Evolutionary conservation across 495 filamentous ascomycete genomes (phyloP), one percentile per base, ranked within the genome.

Genomic region (Letharia lupina): DNA sequence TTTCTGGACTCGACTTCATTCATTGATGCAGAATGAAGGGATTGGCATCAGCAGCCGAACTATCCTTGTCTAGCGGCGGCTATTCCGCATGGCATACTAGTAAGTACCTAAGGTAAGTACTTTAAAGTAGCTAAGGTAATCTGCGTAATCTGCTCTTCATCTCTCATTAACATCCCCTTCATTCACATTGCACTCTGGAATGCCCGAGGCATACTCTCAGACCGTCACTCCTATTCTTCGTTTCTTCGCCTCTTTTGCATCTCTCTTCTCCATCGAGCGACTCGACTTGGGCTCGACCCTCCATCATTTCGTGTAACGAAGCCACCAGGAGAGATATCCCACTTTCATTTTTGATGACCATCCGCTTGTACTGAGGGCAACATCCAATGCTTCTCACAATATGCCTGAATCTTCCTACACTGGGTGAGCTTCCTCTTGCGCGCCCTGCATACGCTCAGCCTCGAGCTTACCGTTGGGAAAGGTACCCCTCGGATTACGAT

Each of bases 401-500:
- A 44, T 45, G 57, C 63, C 44, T 16, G 63, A 65, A 11, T 15
- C 42, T 48, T 41, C 56, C 2, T 50, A 60, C n/a, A 7, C 42
- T 39, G 63, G 54, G 63, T 65, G 20, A 65, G 63, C 44, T 40
- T 40, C 42, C 28, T 40, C 23, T 8, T 18, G 20, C 42, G 20
- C 54, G 35, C 23, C 20, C 52, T 20, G 16, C 44, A 48, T 16
- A 18, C 20, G 33, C 31, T 57, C 33, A 57, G 54, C 54, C 54
- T 20, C n/a, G 28, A 40, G 18, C 63, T 65, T 28, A 65, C 42
- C 11, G 13, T 48, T 40, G 3, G 63, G 47, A n/a, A 65, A 65
- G 63, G 12, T 45, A 66, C 39, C 64, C 58, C 37, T 62, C 59
- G 5, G 64, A 66, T 40, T 48, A 54, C 47, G 64, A 66, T n/a